phyloP scores from a whole-genome alignment of 1,284 basidiomycete genomes.

The Erythrobasidium hasegawianum region DNA sequence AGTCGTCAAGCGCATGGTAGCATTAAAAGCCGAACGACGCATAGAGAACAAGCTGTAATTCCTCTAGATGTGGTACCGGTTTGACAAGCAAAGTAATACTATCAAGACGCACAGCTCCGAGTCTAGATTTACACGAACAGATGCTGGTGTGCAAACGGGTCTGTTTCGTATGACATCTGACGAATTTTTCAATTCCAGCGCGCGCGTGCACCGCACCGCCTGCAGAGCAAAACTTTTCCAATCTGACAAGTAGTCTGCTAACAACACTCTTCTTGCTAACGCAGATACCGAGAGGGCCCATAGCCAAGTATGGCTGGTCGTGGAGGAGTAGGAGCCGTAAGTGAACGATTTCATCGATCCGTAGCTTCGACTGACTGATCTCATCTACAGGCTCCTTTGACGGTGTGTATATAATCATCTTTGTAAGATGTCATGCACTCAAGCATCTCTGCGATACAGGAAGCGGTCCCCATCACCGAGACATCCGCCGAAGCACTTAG shows the following conservation, averaged over 20 bases:
- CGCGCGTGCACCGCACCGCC: background rate
- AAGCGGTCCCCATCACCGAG: background rate
- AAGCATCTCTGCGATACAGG: background rate
- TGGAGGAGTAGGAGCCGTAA: too few species aligned
- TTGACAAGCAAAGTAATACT: background rate
- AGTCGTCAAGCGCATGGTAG: slow-evolving; percentile 62
- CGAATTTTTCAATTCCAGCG: too few species aligned
- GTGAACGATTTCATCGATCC: too few species aligned
- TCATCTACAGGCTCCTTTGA: background rate
- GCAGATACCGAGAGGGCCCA: too few species aligned
- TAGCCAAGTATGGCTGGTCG: too few species aligned
- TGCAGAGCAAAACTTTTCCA: background rate
- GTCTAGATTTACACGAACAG: too few species aligned
- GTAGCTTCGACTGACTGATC: too few species aligned
- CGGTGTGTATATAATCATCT: background rate
- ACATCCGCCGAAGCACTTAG: background rate
- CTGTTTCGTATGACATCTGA: too few species aligned
- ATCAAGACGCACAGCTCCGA: slow-evolving; percentile 3
- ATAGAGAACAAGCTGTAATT: slow-evolving; percentile 57
- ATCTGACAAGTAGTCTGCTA: too few species aligned
- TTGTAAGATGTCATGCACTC: background rate
- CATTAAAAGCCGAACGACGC: slow-evolving; percentile 61
- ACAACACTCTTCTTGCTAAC: too few species aligned
- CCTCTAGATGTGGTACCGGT: background rate
- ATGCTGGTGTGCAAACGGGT: too few species aligned